Conservation (phyloP, 306 rosid genomes). For the Begonia fuchsioides region DNA sequence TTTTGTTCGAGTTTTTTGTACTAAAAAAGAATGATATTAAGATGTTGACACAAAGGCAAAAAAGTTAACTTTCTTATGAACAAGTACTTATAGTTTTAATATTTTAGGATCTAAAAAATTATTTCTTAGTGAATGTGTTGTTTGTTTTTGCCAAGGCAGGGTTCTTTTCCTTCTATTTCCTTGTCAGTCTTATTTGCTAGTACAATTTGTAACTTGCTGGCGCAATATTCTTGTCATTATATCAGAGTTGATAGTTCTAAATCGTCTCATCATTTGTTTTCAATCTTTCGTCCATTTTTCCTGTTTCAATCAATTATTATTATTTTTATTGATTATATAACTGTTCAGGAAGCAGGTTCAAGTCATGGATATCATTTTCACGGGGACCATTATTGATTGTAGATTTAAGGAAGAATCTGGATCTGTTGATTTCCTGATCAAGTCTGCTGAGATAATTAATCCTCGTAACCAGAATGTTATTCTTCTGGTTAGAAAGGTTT, state of each 20-base stretch:
- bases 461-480: slow-evolving; percentile 38
- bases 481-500: slow-evolving; percentile 34
- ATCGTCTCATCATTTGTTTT: background rate
- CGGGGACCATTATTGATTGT: slow-evolving; percentile 43
- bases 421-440: slow-evolving; percentile 25
- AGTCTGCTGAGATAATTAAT: slow-evolving; percentile 44
- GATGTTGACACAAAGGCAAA: too few relatives aligned
- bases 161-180: too few relatives aligned
- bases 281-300: background rate
- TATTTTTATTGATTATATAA: background rate
- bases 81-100: background rate
- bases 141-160: too few relatives aligned
- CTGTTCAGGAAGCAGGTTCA: slow-evolving; percentile 30
- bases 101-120: background rate
- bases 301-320: background rate
- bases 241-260: too few relatives aligned
- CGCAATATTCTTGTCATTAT: too few relatives aligned
- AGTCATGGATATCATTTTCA: slow-evolving; percentile 48
- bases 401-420: slow-evolving; percentile 47
- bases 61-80: too few relatives aligned
- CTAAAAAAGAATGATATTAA: too few relatives aligned
- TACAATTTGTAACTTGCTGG: background rate
- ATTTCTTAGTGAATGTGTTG: too few relatives aligned
- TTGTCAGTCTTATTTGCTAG: background rate
- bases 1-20: too few relatives aligned